These are phyloP conservation scores for Oidiodendron maius DNA, from an alignment of 495 filamentous ascomycete genomes.

Conservation along the genomic window DNA sequence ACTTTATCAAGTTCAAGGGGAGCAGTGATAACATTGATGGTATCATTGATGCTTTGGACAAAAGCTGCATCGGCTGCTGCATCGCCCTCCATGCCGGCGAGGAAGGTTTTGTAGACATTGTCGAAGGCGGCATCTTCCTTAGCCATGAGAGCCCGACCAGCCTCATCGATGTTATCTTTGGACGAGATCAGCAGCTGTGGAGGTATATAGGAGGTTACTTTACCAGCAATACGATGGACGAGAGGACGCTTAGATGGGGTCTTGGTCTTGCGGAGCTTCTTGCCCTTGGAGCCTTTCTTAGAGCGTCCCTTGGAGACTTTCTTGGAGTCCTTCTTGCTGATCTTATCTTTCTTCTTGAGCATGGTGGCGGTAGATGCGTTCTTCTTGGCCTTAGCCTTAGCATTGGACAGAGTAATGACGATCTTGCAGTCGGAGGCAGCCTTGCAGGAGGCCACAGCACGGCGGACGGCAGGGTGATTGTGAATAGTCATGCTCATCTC, in stretches of 20 bases:
- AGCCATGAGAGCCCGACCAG: slow-evolving; percentile 10
- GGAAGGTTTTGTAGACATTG: slow-evolving; percentile 15
- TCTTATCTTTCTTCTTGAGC: slow-evolving; percentile 9
- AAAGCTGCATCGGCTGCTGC: slow-evolving; percentile 15
- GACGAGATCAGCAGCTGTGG: neutral
- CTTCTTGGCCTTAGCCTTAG: slow-evolving; percentile 6
- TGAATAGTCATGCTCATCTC: too few species aligned
- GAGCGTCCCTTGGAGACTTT: neutral
- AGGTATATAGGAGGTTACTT: too few species aligned
- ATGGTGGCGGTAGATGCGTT: slow-evolving; percentile 13
- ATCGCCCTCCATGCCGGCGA: slow-evolving; percentile 4
- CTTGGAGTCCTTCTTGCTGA: too few species aligned
- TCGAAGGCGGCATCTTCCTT: slow-evolving; percentile 18
- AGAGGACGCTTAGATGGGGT: neutral
- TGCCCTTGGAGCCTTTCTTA: too few species aligned
- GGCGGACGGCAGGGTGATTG: too few species aligned
- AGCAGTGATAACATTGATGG: slow-evolving; percentile 3
- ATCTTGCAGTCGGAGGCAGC: too few species aligned
- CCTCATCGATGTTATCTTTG: slow-evolving; percentile 14
- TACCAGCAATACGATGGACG: too few species aligned
- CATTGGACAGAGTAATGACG: too few species aligned
- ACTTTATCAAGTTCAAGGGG: slow-evolving; percentile 10
- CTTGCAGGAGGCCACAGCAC: too few species aligned
- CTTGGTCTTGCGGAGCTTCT: slow-evolving; percentile 6
- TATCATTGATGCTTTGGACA: slow-evolving; percentile 14